Evolutionary conservation across 371 early-diverging fungal species (phyloP).

Genomic region (Nematocida ironsii): DNA sequence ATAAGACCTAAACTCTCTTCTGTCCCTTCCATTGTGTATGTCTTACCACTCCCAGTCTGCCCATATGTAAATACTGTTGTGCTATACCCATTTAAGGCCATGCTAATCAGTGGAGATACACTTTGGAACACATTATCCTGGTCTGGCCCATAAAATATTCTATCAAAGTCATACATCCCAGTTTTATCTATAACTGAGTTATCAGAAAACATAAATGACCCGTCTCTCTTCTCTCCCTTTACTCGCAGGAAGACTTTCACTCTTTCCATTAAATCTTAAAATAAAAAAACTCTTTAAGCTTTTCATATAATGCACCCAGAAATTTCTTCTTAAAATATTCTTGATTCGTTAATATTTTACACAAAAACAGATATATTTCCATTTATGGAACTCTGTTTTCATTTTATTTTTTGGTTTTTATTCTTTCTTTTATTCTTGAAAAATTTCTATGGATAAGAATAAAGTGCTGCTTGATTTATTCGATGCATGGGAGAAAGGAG

Average conservation of each 20-base stretch:
- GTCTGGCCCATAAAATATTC: slow-evolving; percentile 25
- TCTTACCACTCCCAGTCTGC: slow-evolving; percentile 93
- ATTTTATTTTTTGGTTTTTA: not conserved
- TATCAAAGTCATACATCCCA: slow-evolving; percentile 54
- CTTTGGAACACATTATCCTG: slow-evolving; percentile 19
- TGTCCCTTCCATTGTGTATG: slow-evolving; percentile 82
- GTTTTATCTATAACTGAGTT: slow-evolving; percentile 21
- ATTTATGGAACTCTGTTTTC: not conserved
- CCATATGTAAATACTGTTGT: slow-evolving; percentile 70
- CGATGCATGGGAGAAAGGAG: not conserved
- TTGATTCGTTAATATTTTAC: too few species aligned
- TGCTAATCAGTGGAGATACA: slow-evolving; percentile 36
- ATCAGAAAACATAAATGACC: slow-evolving; percentile 36
- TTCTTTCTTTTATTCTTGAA: not conserved
- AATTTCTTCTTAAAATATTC: not conserved
- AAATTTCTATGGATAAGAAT: slow-evolving; percentile 6
- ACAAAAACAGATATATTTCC: not conserved
- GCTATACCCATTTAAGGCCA: slow-evolving; percentile 64
- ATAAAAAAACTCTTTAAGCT: not conserved
- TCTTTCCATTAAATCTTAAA: slow-evolving; percentile 34
- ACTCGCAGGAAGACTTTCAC: slow-evolving; percentile 51
- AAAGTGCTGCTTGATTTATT: not conserved
- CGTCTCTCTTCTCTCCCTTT: slow-evolving; percentile 38
- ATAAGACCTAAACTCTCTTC: slow-evolving; percentile 69
- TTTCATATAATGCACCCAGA: not conserved